A percentile compares a stretch with the other conserved stretches of the same genome.
phyloP scores from a whole-genome alignment of 2,329 filamentous ascomycete genomes.

The Diaporthe citri region DNA sequence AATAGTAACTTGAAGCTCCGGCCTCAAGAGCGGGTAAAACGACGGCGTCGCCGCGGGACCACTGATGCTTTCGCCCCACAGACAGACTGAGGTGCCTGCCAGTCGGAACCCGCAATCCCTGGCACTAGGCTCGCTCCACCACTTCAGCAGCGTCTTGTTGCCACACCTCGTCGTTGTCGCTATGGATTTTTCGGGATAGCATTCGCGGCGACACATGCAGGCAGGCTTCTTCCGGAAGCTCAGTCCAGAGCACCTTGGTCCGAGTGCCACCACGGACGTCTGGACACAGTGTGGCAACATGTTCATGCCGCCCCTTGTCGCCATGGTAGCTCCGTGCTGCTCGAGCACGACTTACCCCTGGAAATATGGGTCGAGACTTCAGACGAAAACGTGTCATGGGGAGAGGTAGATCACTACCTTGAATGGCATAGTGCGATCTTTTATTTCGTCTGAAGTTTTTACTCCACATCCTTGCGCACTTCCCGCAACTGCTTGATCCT shows the following conservation, averaged over 20 bases:
- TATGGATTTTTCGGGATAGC: background rate
- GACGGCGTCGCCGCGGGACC: conserved; percentile 31
- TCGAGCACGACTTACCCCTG: conserved; percentile 34
- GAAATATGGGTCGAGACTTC: conserved; percentile 35
- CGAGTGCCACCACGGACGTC: conserved; percentile 18
- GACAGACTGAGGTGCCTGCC: conserved; percentile 7
- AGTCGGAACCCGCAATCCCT: conserved; percentile 25
- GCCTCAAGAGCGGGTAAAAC: conserved; percentile 9
- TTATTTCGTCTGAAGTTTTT: conserved; percentile 37
- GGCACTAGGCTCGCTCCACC: background rate
- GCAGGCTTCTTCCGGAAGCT: conserved; percentile 12
- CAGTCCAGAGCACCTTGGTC: conserved; percentile 21
- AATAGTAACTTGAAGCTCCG: conserved; percentile 30
- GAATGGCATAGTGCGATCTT: conserved; percentile 35
- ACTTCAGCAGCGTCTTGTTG: background rate
- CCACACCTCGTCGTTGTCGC: background rate
- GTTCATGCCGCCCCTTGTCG: conserved; percentile 27
- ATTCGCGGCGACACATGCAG: conserved; percentile 3
- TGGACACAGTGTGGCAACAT: conserved; percentile 34
- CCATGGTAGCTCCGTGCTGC: conserved; percentile 24
- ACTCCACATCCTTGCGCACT: conserved; percentile 34
- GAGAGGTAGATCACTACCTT: conserved; percentile 24
- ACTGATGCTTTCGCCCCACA: conserved; percentile 18
- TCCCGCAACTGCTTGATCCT: conserved; percentile 36
- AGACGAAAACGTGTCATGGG: conserved; percentile 39